These are phyloP conservation scores for Noccaea bulbosa DNA, from an alignment of 345 rosid genomes.

Conservation along the genomic window DNA sequence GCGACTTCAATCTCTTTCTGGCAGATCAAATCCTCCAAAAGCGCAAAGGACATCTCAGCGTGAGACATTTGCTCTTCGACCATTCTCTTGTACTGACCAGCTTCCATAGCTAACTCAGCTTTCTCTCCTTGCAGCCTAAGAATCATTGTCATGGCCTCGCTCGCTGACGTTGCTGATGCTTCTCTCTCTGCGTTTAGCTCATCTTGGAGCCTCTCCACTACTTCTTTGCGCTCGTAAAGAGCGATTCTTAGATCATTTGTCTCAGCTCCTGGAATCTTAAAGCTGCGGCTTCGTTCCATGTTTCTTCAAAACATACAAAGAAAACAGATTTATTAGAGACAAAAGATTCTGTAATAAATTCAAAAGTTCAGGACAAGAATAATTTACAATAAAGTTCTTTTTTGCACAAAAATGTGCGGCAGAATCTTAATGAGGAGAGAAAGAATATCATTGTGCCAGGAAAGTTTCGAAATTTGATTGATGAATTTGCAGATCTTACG, in stretches of 20 bases:
- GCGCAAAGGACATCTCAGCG: constrained; percentile 69
- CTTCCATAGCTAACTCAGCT: constrained; percentile 75
- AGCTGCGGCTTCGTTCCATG: constrained; percentile 52
- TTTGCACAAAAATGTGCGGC: constrained; percentile 4
- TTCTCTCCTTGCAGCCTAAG: constrained; percentile 89
- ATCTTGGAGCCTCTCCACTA: constrained; percentile 63
- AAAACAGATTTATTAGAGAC: not conserved
- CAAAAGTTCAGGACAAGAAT: not conserved
- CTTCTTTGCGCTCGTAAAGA: constrained; percentile 65
- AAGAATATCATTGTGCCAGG: constrained; percentile 13
- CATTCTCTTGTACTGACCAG: constrained; percentile 79
- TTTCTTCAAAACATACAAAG: constrained; percentile 26
- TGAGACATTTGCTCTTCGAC: constrained; percentile 74
- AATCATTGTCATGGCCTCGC: constrained; percentile 87
- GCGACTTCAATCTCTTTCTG: constrained; percentile 80
- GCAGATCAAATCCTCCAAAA: constrained; percentile 63
- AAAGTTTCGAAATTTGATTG: constrained; percentile 2
- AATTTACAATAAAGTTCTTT: not conserved
- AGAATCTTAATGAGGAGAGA: constrained; percentile 20
- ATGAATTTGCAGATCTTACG: constrained; percentile 12
- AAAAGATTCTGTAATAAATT: constrained; percentile 13
- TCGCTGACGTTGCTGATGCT: constrained; percentile 70
- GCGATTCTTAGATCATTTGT: constrained; percentile 53
- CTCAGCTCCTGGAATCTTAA: constrained; percentile 48
- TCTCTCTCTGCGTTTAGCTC: constrained; percentile 85